These are phyloP conservation scores for Emericellopsis terricola DNA, from an alignment of 495 filamentous ascomycete species.

Conservation along the genomic window DNA sequence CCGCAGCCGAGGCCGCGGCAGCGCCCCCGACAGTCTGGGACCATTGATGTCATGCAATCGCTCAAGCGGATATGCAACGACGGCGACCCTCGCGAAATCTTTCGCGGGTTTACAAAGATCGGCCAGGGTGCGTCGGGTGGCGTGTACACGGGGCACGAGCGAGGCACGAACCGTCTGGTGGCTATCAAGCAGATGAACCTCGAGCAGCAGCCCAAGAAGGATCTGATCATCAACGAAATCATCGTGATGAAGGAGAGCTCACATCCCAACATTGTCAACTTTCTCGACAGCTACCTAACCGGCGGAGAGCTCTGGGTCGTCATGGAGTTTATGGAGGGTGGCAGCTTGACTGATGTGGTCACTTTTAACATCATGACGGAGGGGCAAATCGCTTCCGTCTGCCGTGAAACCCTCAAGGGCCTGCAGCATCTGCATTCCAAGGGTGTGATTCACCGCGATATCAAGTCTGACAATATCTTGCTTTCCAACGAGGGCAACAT, in stretches of 20 bases:
- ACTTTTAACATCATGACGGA: constrained; percentile 99
- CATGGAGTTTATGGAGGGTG: constrained; percentile 99
- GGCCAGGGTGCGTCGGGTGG: constrained; percentile 95
- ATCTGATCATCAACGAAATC: constrained; percentile 97
- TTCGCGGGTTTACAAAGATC: constrained; percentile 82
- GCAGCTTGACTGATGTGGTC: constrained; percentile 92
- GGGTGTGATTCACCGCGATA: constrained; percentile 94
- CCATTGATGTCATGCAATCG: constrained; percentile 65
- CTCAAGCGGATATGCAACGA: constrained; percentile 78
- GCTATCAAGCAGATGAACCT: constrained; percentile 99
- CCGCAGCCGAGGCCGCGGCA: constrained; percentile 51
- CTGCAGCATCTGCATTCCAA: constrained; percentile 94
- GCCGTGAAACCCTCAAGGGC: constrained; percentile 80
- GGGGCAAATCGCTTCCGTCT: constrained; percentile 89
- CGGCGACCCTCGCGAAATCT: constrained; percentile 74
- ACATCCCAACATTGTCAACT: constrained; percentile 97
- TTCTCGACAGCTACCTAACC: constrained; percentile 88
- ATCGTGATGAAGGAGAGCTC: constrained; percentile 98
- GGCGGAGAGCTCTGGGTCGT: constrained; percentile 90
- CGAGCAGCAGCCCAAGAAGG: constrained; percentile 96
- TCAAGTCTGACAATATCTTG: constrained; percentile 96
- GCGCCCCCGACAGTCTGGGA: constrained; percentile 48
- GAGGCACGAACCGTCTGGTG: constrained; percentile 66
- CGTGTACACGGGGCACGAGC: constrained; percentile 83
- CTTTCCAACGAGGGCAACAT: constrained; percentile 92